Conservation (phyloP, 2,329 filamentous ascomycete species). For the Talaromyces sp. region DNA sequence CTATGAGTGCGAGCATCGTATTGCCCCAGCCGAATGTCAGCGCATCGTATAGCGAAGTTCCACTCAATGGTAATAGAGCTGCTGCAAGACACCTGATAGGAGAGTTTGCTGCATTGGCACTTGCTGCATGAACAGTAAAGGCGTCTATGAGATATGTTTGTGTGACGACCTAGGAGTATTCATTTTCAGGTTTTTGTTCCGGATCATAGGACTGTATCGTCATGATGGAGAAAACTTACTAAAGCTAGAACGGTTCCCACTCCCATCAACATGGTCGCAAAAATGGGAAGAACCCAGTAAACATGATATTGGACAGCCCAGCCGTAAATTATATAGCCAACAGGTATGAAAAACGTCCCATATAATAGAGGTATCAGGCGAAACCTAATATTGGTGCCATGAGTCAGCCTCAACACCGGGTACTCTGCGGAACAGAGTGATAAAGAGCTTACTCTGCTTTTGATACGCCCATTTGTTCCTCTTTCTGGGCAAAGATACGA, state of each 20-base stretch:
- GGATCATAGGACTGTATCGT: background rate
- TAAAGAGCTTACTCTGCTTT: background rate
- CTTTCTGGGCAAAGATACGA: background rate
- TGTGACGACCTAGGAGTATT: slow-evolving; percentile 27
- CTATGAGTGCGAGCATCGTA: slow-evolving; percentile 1
- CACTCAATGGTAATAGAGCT: slow-evolving; percentile 5
- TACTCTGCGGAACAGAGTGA: background rate
- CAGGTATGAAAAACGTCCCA: background rate
- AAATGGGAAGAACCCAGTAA: background rate
- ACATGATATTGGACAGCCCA: background rate
- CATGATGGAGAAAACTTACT: background rate
- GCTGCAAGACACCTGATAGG: background rate
- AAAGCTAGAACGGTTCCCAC: background rate
- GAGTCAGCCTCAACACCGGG: background rate
- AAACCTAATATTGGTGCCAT: background rate
- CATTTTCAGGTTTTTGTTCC: background rate
- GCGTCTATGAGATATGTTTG: slow-evolving; percentile 7
- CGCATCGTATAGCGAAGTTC: background rate
- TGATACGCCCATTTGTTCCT: background rate
- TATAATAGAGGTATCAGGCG: background rate
- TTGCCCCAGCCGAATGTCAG: slow-evolving; percentile 5
- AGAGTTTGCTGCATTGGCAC: background rate
- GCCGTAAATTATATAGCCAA: background rate
- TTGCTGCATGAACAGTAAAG: background rate
- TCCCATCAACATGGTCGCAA: background rate